phyloP scores from a whole-genome alignment of 1,284 basidiomycete species.

The Apiotrichum sp. region DNA sequence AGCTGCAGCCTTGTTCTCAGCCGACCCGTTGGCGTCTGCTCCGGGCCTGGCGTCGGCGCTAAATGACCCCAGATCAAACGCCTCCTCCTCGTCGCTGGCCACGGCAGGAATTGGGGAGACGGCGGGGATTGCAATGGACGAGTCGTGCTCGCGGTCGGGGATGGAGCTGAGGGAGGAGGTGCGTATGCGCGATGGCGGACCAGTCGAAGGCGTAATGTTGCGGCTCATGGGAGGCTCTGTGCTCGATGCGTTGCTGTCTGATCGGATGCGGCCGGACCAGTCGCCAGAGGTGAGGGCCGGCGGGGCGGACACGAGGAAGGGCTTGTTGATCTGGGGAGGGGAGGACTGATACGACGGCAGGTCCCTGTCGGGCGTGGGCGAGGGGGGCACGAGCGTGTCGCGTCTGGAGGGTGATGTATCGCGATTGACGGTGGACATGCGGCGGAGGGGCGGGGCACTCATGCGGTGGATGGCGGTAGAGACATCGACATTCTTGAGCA shows the following conservation, averaged over 20 bases:
- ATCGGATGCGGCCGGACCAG: conserved; percentile 16
- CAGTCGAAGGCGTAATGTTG: conserved; percentile 3
- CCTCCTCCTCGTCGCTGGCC: conserved; percentile 19
- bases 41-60: not conserved
- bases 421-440: not conserved
- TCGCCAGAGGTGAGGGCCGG: conserved; percentile 26
- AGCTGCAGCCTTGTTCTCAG: not conserved
- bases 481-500: conserved; percentile 35
- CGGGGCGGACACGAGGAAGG: conserved; percentile 36
- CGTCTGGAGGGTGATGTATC: not conserved
- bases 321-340: not conserved
- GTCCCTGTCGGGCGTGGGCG: conserved; percentile 7
- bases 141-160: not conserved
- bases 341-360: conserved; percentile 12
- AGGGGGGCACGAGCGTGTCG: conserved; percentile 9
- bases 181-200: conserved; percentile 35
- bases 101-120: not conserved
- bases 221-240: not conserved
- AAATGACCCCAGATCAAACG: conserved; percentile 4
- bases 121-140: not conserved
- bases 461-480: conserved; percentile 33
- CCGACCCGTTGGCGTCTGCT: not conserved
- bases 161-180: conserved; percentile 18
- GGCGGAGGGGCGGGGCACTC: not conserved
- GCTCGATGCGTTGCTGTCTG: conserved; percentile 7